Evolutionary conservation across 331 rosid genomes (phyloP), one percentile per base, ranked within the genome.

Genomic region (Malus hybrid): DNA sequence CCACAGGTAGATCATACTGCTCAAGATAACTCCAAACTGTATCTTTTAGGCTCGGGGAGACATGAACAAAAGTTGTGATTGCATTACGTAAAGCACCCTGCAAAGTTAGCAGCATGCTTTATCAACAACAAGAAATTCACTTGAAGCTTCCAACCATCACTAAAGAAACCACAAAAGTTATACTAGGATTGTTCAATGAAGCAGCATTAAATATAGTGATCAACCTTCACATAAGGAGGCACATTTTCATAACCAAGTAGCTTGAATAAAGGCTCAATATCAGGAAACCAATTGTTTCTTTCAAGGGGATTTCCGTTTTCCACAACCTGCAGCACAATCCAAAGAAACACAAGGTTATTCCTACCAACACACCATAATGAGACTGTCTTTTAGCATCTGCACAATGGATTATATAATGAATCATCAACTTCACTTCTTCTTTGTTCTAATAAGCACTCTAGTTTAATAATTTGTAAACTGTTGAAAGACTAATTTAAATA

Each of bases 31-130:
- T 81, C 99, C 99, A 94, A 75, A 94, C 88, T 78, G 83, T 84
- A 87, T 90, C 97, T 82, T 89, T 94, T 57, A 80, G 77, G 24
- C 69, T 85, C 6, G 97, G 88, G 79, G 99, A 92, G 68, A 94
- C 90, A 10, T 85, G 85, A 71, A 94, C 80, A 84, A 94, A 92
- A 65, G 91, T 83, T 71, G 90, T 79, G 80, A 94, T 89, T 65
- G 97, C 96, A 83, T 88, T 92, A 83, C 99, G 86, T 73, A 94
- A 75, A 69, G 99, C 97, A 74, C 99, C 99, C 99, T 94, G 80
- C 42, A 69, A 61, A 76, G 59, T 81, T 80, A 5, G 54, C 55
- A 33, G 76, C 5, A 80, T 50, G 15, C 56, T 73, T 73, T 55
- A 67, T 85, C 73, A 80, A 69, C 67, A 65, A 42, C 76, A 78